These are phyloP conservation scores for Calycina marina DNA, from an alignment of 2,329 filamentous ascomycete genomes.

Conservation along the genomic window DNA sequence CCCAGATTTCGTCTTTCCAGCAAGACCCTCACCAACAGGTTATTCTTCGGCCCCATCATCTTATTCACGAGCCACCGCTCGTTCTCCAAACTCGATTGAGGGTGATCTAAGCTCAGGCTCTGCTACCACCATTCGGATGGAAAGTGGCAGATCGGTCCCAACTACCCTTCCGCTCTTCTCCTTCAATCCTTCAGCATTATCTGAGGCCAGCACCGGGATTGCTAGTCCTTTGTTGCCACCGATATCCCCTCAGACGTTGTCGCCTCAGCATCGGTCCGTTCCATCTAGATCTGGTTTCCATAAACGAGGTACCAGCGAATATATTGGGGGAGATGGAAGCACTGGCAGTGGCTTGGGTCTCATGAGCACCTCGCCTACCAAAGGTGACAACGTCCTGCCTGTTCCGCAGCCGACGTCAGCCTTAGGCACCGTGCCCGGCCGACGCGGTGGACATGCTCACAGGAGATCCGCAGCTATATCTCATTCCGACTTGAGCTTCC, in stretches of 20 bases:
- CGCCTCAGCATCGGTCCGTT: conserved; percentile 24
- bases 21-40: conserved; percentile 10
- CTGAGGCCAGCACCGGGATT: conserved; percentile 3
- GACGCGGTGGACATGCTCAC: conserved; percentile 60
- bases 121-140: conserved; percentile 38
- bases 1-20: conserved; percentile 17
- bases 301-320: conserved; percentile 70
- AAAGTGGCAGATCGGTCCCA: conserved; percentile 10
- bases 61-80: conserved; percentile 26
- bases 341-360: conserved; percentile 26
- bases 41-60: conserved; percentile 12
- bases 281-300: conserved; percentile 47
- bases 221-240: too few relatives aligned
- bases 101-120: conserved; percentile 1
- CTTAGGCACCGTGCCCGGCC: conserved; percentile 30
- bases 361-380: conserved; percentile 58
- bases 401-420: conserved; percentile 27
- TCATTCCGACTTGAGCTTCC: conserved; percentile 61
- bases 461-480: conserved; percentile 65
- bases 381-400: conserved; percentile 43
- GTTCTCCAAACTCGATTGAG: conserved; percentile 33
- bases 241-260: too few relatives aligned
- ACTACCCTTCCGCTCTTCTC: conserved; percentile 11
- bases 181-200: conserved; percentile 20
- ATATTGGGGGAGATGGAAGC: conserved; percentile 57